Conservation (phyloP, 257 asterid genomes). For the Salvia hispanica region DNA sequence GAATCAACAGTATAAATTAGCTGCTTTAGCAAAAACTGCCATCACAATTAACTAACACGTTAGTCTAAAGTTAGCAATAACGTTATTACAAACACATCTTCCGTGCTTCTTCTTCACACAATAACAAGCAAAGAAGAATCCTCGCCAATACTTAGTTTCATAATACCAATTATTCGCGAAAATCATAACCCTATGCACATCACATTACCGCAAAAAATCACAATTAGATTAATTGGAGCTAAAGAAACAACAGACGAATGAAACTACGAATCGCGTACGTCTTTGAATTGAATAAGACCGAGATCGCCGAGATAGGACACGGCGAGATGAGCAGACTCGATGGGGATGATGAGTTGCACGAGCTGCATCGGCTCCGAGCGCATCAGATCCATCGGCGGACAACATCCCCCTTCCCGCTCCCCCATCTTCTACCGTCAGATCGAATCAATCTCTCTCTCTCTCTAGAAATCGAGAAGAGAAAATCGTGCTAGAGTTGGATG, state of each 20-base stretch:
- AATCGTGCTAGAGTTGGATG: neutral
- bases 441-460: conserved; percentile 34
- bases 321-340: conserved; percentile 86
- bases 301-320: conserved; percentile 83
- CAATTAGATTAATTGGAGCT: conserved; percentile 23
- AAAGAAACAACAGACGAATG: neutral
- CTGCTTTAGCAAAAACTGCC: conserved; percentile 14
- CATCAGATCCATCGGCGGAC: conserved; percentile 97
- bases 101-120: neutral
- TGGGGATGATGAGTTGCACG: conserved; percentile 87
- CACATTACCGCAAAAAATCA: conserved; percentile 26
- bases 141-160: conserved; percentile 7
- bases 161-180: neutral
- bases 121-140: conserved; percentile 21
- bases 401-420: conserved; percentile 77
- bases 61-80: conserved; percentile 9
- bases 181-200: conserved; percentile 33
- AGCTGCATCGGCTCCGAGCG: conserved; percentile 97
- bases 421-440: conserved; percentile 58
- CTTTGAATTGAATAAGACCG: conserved; percentile 88
- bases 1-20: conserved; percentile 4
- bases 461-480: conserved; percentile 26
- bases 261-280: conserved; percentile 43
- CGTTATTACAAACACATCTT: neutral
- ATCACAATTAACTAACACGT: conserved; percentile 24